These are phyloP conservation scores for Xylaria digitata DNA, from an alignment of 2,329 filamentous ascomycete species.

Conservation along the genomic window DNA sequence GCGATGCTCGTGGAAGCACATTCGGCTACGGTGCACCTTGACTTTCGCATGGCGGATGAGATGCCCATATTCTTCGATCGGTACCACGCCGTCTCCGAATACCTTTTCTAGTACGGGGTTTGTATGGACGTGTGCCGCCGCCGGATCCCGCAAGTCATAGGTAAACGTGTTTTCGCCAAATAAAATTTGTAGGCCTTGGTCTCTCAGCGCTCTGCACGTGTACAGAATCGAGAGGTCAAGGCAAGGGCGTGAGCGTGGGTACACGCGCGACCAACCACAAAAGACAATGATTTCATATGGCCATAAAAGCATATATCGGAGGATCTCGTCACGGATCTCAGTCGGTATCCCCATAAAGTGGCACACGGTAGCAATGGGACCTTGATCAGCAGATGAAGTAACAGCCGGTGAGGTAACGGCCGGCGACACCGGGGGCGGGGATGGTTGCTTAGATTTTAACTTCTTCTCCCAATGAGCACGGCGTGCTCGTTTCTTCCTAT, in stretches of 20 bases:
- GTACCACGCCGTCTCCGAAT: slow-evolving; percentile 45
- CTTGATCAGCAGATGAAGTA: slow-evolving; percentile 1
- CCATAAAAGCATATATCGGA: slow-evolving; percentile 49
- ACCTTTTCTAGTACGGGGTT: slow-evolving; percentile 43
- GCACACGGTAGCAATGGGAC: slow-evolving; percentile 31
- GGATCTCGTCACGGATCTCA: slow-evolving; percentile 52
- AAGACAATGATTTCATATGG: slow-evolving; percentile 49
- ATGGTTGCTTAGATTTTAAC: slow-evolving; percentile 33
- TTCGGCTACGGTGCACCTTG: slow-evolving; percentile 57
- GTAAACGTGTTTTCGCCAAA: slow-evolving; percentile 62
- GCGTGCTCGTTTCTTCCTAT: slow-evolving; percentile 6
- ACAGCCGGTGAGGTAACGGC: not conserved
- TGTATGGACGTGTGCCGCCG: slow-evolving; percentile 28
- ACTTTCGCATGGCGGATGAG: slow-evolving; percentile 57
- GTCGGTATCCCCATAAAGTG: slow-evolving; percentile 39
- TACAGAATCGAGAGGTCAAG: slow-evolving; percentile 55
- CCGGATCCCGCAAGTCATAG: slow-evolving; percentile 58
- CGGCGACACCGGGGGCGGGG: not conserved
- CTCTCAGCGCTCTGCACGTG: slow-evolving; percentile 50
- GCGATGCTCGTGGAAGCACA: slow-evolving; percentile 40
- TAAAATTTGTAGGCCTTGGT: slow-evolving; percentile 56
- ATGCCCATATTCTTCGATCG: slow-evolving; percentile 53
- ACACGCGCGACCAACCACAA: slow-evolving; percentile 50
- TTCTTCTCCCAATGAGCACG: slow-evolving; percentile 31
- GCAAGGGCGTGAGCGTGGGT: slow-evolving; percentile 42